phyloP scores from a whole-genome alignment of 2,329 filamentous ascomycete species.

The Clonostachys byssicola region DNA sequence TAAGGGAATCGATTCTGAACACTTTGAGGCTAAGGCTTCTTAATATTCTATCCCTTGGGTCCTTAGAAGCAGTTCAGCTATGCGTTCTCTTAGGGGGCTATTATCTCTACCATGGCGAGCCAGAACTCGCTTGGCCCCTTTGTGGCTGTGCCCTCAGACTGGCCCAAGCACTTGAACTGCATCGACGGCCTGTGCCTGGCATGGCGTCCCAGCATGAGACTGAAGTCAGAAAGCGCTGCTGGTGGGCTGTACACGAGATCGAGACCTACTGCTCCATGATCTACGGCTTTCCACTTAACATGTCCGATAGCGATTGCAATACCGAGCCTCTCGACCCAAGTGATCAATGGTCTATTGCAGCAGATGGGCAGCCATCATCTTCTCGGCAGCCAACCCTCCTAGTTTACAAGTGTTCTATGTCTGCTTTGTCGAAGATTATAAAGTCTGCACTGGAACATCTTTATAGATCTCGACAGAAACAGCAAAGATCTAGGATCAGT shows the following conservation, averaged over 20 bases:
- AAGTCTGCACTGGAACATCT: constrained; percentile 6
- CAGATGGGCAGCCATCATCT: background rate
- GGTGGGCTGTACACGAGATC: constrained; percentile 34
- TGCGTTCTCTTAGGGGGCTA: constrained; percentile 28
- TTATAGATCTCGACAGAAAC: constrained; percentile 4
- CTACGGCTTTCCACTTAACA: constrained; percentile 26
- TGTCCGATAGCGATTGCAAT: constrained; percentile 22
- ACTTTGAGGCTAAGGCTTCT: background rate
- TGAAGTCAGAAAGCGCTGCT: constrained; percentile 25
- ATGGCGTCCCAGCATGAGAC: background rate
- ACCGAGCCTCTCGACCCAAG: constrained; percentile 19
- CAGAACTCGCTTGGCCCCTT: constrained; percentile 28
- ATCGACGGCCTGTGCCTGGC: constrained; percentile 6
- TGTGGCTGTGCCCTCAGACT: constrained; percentile 27
- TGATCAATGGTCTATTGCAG: constrained; percentile 8
- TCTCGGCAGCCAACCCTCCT: constrained; percentile 5
- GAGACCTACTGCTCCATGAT: constrained; percentile 33
- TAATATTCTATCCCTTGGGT: constrained; percentile 3
- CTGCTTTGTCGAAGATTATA: constrained; percentile 8
- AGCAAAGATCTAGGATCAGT: background rate
- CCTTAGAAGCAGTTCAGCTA: constrained; percentile 22
- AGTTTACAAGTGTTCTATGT: constrained; percentile 13
- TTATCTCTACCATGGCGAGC: constrained; percentile 26
- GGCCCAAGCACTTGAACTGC: constrained; percentile 25
- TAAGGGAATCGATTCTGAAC: background rate